A percentile compares a stretch with the other conserved stretches of the same genome.
Conservation (phyloP, 2,329 filamentous ascomycete genomes). For the Fusarium foetens region DNA sequence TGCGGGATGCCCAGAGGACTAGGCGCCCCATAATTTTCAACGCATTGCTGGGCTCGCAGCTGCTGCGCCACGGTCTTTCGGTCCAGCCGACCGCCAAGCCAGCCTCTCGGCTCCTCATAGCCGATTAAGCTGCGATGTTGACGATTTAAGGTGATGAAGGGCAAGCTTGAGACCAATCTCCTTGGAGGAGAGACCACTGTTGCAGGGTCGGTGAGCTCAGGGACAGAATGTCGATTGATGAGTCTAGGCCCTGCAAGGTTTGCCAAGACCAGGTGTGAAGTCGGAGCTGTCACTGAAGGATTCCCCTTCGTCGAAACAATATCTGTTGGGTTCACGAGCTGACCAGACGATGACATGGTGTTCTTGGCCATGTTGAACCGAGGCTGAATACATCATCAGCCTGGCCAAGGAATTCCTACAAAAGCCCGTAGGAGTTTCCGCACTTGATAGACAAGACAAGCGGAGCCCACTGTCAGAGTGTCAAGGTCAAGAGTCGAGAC, state of each 20-base stretch:
- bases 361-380: slow-evolving; percentile 21
- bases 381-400: background rate
- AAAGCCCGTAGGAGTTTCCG: slow-evolving; percentile 2
- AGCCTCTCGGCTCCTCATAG: slow-evolving; percentile 47
- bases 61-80: slow-evolving; percentile 46
- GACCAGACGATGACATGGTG: slow-evolving; percentile 6
- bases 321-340: slow-evolving; percentile 17
- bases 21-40: slow-evolving; percentile 44
- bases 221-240: slow-evolving; percentile 9
- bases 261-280: slow-evolving; percentile 29
- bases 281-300: slow-evolving; percentile 32
- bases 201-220: slow-evolving; percentile 34
- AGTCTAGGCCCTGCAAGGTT: slow-evolving; percentile 24
- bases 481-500: slow-evolving; percentile 41
- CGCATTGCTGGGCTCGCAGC: slow-evolving; percentile 40
- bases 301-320: slow-evolving; percentile 23
- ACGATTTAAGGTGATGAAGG: slow-evolving; percentile 35
- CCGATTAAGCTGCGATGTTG: slow-evolving; percentile 41
- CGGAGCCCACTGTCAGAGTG: slow-evolving; percentile 31
- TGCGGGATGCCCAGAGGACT: slow-evolving; percentile 40
- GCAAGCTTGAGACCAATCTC: slow-evolving; percentile 34
- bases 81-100: slow-evolving; percentile 46
- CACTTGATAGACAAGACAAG: slow-evolving; percentile 14
- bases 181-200: slow-evolving; percentile 22
- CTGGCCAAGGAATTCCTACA: background rate